Percentiles rank a stretch among this genome's conserved stretches.
phyloP scores from a whole-genome alignment of 768 basidiomycete species.

The Harrya chromipes region DNA sequence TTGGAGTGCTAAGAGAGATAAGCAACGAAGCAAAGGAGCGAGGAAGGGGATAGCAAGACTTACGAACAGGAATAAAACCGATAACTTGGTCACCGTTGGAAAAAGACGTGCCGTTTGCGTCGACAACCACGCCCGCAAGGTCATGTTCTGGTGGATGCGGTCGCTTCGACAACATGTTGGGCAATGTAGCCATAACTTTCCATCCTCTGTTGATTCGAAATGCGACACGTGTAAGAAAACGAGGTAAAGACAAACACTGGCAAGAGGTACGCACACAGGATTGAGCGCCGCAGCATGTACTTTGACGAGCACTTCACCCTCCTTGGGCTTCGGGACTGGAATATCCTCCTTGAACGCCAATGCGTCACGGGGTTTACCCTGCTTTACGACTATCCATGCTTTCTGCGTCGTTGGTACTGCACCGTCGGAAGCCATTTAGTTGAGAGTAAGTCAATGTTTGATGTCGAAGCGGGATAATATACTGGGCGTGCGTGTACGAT shows the following conservation, averaged over 20 bases:
- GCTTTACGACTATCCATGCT: conserved; percentile 31
- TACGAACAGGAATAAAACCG: conserved; percentile 47
- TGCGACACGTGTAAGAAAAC: neutral
- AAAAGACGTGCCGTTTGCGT: conserved; percentile 51
- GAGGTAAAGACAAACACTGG: neutral
- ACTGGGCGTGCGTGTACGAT: too few species aligned
- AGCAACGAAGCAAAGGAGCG: neutral
- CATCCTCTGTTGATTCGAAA: conserved; percentile 47
- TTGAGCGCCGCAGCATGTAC: conserved; percentile 61
- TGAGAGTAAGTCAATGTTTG: too few species aligned
- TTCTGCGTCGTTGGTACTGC: conserved; percentile 20
- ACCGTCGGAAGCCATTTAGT: conserved; percentile 5
- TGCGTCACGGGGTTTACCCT: conserved; percentile 30
- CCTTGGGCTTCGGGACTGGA: conserved; percentile 33
- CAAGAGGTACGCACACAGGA: conserved; percentile 53
- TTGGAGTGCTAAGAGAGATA: conserved; percentile 21
- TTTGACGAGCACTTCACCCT: conserved; percentile 48
- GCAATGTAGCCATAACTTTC: conserved; percentile 51
- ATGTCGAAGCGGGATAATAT: too few species aligned
- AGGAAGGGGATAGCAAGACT: conserved; percentile 5
- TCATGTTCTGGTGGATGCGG: conserved; percentile 61
- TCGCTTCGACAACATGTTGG: conserved; percentile 43
- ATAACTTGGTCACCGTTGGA: conserved; percentile 61
- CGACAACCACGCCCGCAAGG: conserved; percentile 59
- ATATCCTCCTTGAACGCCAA: conserved; percentile 28